phyloP scores from a whole-genome alignment of 352 stramenopile genomes.

The Phytophthora syringae region DNA sequence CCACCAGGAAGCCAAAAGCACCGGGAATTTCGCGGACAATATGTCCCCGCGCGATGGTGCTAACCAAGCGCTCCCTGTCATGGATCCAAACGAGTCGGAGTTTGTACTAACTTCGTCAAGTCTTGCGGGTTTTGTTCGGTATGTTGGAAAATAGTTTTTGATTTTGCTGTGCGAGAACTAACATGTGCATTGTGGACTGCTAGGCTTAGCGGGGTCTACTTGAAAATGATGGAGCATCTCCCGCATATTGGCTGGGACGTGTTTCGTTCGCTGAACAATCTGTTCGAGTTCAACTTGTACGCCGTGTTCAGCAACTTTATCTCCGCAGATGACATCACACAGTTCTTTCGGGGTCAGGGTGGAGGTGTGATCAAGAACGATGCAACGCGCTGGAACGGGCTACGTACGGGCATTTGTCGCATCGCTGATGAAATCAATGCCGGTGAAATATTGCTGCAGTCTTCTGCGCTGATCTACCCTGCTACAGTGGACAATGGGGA shows the following conservation, averaged over 20 bases:
- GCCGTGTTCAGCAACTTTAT: conserved; percentile 77
- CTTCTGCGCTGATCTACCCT: conserved; percentile 47
- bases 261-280: conserved; percentile 71
- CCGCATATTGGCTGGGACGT: conserved; percentile 75
- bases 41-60: conserved; percentile 8
- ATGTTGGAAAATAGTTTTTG: conserved; percentile 11
- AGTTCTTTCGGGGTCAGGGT: conserved; percentile 51
- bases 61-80: conserved; percentile 32
- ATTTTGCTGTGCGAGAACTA: not conserved
- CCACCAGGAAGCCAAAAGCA: conserved; percentile 36
- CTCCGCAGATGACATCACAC: conserved; percentile 45
- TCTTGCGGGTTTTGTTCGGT: conserved; percentile 77
- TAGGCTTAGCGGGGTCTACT: conserved; percentile 81
- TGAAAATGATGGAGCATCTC: conserved; percentile 90
- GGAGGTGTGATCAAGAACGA: conserved; percentile 33
- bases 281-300: conserved; percentile 87
- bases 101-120: conserved; percentile 79
- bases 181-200: conserved; percentile 1
- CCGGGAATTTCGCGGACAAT: conserved; percentile 9
- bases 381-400: conserved; percentile 43
- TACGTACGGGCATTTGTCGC: conserved; percentile 56
- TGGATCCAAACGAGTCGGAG: conserved; percentile 54
- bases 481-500: conserved; percentile 20
- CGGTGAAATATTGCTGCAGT: conserved; percentile 56
- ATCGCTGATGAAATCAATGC: conserved; percentile 57